A percentile compares a stretch with the other conserved stretches of the same genome.
Evolutionary conservation across 352 stramenopile species (phyloP).

Genomic region (Phytophthora brassicae): DNA sequence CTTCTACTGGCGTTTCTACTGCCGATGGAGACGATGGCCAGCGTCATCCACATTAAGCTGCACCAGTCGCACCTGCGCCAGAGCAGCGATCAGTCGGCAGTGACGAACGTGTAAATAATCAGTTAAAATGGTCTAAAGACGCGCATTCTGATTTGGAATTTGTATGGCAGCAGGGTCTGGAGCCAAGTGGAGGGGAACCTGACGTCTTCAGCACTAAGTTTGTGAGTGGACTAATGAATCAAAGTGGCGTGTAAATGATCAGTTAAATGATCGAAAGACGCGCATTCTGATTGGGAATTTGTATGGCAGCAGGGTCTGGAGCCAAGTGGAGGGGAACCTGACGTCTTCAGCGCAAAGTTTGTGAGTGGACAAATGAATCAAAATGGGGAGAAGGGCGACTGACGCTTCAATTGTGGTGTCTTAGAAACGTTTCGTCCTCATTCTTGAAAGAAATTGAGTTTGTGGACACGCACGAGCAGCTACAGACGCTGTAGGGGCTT

Average conservation of each 20-base stretch:
- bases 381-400: background rate
- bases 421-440: conserved; percentile 32
- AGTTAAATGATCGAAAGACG: too few relatives aligned
- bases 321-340: conserved; percentile 25
- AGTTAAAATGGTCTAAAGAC: too few relatives aligned
- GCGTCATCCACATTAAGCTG: conserved; percentile 12
- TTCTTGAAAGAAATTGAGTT: conserved; percentile 18
- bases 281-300: background rate
- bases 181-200: conserved; percentile 25
- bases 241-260: background rate
- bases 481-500: conserved; percentile 28
- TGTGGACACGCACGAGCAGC: conserved; percentile 18
- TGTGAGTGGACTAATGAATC: conserved; percentile 15
- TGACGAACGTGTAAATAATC: background rate
- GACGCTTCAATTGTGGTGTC: background rate
- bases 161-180: conserved; percentile 14
- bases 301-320: conserved; percentile 15
- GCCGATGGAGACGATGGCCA: background rate
- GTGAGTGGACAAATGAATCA: conserved; percentile 6
- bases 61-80: background rate
- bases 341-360: conserved; percentile 16
- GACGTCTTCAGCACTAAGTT: conserved; percentile 11
- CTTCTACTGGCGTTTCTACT: background rate
- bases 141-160: background rate
- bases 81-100: background rate